Evolutionary conservation across 2,329 filamentous ascomycete genomes (phyloP).

Genomic region (Scedosporium minutisporum): DNA sequence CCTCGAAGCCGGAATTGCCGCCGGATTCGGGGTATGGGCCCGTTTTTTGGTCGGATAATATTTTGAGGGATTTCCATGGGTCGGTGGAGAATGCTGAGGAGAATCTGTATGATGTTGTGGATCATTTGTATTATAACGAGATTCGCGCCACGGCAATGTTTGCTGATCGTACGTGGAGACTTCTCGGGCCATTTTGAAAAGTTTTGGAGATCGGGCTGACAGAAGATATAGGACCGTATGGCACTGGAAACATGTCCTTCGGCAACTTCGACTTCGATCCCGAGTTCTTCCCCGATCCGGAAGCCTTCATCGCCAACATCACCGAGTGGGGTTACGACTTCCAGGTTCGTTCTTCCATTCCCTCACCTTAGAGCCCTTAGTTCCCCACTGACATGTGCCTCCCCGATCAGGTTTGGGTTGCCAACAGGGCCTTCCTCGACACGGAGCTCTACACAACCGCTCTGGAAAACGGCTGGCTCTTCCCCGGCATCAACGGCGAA

Average conservation of each 20-base stretch:
- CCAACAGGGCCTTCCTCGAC: not conserved
- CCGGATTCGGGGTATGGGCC: not conserved
- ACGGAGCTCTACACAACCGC: not conserved
- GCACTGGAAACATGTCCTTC: not conserved
- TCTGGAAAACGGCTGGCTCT: not conserved
- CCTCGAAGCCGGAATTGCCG: not conserved
- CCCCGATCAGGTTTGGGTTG: not conserved
- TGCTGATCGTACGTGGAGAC: not conserved
- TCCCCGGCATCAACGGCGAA: not conserved
- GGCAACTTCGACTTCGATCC: not conserved
- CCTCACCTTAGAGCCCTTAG: not conserved
- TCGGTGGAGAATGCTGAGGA: not conserved
- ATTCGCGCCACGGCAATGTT: not conserved
- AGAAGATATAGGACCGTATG: not conserved
- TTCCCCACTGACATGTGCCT: not conserved
- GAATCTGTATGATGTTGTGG: not conserved
- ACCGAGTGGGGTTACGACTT: not conserved
- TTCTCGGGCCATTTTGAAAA: not conserved
- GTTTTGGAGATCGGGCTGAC: not conserved
- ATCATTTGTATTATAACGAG: not conserved
- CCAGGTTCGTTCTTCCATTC: not conserved
- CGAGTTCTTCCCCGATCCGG: not conserved
- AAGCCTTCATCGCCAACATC: slow-evolving; percentile 1
- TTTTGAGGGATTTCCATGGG: not conserved
- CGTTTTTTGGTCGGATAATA: not conserved